Base-by-base conservation (phyloP, 1,284 basidiomycete genomes). In the Ganoderma multipileum region DNA sequence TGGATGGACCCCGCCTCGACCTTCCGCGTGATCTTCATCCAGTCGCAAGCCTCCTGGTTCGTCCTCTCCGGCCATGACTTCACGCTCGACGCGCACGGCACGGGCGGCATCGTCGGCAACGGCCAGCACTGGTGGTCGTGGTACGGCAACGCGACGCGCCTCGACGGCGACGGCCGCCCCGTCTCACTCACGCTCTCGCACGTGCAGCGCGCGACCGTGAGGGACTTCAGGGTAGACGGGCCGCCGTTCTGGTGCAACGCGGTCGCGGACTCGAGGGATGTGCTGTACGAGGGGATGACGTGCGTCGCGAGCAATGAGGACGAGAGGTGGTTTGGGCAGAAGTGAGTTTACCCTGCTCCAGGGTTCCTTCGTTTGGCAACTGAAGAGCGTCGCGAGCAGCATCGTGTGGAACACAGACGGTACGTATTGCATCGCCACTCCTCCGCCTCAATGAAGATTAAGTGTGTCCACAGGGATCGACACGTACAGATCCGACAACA, bases 181-280 rank as follows among this genome's bases (percentile, higher is more conserved):
- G 87, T 92, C 71, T 81, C 88, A 3, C 78, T 92, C 57, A 88
- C 89, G 0, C 74, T 92, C 38, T 85, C 79, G 67, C 80, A 87
- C 64, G 87, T 82, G 9, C 81, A 78, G 14, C 80, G 84, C 59
- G 89, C 81, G 2, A 74, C 77, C 0, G 81, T 91, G 16, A 80
- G 78, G 54, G 82, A 87, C 76, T 90, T 90, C 77, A 80, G 78
- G 16, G 86, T 92, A 66, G 79, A 86, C 38, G 83, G 85, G 12
- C 90, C 86, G 61, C 89, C 89, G 20, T 91, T 91, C 79, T 92
- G 88, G 89, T 87, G 88, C 70, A 88, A 89, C 71, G 81, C 86
- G 1, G 83, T 89, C 20, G 85, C 86, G 14, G 83, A 89, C 62
- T 86, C 85, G n/a, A 76, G 75, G 54, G 80, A 87, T 67, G 82